phyloP scores from a whole-genome alignment of 306 rosid genomes.

The Pyrus betulifolia region DNA sequence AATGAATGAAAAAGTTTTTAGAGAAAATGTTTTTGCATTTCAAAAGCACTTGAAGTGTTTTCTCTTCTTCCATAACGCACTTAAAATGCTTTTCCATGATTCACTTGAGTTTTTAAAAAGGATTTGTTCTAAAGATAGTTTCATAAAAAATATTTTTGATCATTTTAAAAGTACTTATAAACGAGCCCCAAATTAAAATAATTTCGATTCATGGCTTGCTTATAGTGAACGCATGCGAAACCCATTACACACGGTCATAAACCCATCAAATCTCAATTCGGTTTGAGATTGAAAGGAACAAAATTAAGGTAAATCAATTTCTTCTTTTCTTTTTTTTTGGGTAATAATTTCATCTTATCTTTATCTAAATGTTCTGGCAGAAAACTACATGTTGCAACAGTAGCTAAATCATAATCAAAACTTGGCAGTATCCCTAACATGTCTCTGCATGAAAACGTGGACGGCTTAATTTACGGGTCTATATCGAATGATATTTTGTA shows the following conservation, averaged over 20 bases:
- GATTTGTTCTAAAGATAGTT: too few relatives aligned
- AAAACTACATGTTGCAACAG: not conserved
- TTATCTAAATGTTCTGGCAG: not conserved
- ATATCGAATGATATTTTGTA: too few relatives aligned
- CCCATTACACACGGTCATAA: not conserved
- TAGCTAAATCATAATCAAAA: not conserved
- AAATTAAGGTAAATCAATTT: not conserved
- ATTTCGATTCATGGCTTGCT: not conserved
- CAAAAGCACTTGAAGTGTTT: too few relatives aligned
- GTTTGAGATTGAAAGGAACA: not conserved
- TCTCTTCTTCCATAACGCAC: too few relatives aligned
- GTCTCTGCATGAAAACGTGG: not conserved
- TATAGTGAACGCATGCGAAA: not conserved
- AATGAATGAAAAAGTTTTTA: too few relatives aligned
- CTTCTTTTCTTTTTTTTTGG: too few relatives aligned
- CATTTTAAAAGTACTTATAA: too few relatives aligned
- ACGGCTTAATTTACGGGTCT: not conserved
- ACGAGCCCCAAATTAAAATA: too few relatives aligned
- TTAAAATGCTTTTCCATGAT: too few relatives aligned
- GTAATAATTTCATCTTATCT: not conserved
- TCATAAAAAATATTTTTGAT: too few relatives aligned
- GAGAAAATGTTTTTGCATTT: too few relatives aligned
- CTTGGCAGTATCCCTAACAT: not conserved
- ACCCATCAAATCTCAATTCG: not conserved
- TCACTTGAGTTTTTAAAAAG: too few relatives aligned